Conservation (phyloP, 2,329 filamentous ascomycete species). For the Rhynchosporium secalis region DNA sequence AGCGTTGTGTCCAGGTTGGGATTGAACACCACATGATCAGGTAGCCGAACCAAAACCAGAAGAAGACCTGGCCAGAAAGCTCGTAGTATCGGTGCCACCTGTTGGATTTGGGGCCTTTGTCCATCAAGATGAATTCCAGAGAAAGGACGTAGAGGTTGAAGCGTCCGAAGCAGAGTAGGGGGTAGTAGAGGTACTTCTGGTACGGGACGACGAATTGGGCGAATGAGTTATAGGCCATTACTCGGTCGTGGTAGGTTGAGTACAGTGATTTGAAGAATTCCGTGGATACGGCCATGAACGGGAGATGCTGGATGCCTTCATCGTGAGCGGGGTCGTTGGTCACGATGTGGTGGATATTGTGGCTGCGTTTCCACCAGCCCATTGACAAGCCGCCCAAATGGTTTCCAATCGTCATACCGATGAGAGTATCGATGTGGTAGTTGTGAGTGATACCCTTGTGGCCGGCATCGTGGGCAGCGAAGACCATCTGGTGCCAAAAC, state of each 20-base stretch:
- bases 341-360: slow-evolving; percentile 68
- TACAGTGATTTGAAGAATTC: slow-evolving; percentile 63
- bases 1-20: slow-evolving; percentile 56
- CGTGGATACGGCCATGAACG: slow-evolving; percentile 67
- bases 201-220: slow-evolving; percentile 60
- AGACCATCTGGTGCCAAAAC: slow-evolving; percentile 71
- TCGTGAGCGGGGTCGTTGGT: slow-evolving; percentile 63
- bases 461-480: slow-evolving; percentile 65
- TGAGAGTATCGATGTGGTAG: slow-evolving; percentile 58
- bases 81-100: slow-evolving; percentile 70
- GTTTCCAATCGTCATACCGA: slow-evolving; percentile 63
- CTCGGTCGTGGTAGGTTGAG: slow-evolving; percentile 63
- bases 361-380: slow-evolving; percentile 69
- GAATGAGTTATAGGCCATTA: slow-evolving; percentile 61
- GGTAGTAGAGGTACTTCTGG: slow-evolving; percentile 69
- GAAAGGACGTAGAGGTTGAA: slow-evolving; percentile 72
- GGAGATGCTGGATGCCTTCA: slow-evolving; percentile 65
- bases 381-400: slow-evolving; percentile 66
- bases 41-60: slow-evolving; percentile 70
- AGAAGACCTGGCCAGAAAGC: slow-evolving; percentile 60
- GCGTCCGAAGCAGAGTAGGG: slow-evolving; percentile 64
- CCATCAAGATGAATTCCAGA: slow-evolving; percentile 63
- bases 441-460: slow-evolving; percentile 62
- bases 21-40: slow-evolving; percentile 60
- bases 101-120: slow-evolving; percentile 57